These are phyloP conservation scores for Sporothrix inflata DNA, from an alignment of 2,329 filamentous ascomycete genomes.

Conservation along the genomic window DNA sequence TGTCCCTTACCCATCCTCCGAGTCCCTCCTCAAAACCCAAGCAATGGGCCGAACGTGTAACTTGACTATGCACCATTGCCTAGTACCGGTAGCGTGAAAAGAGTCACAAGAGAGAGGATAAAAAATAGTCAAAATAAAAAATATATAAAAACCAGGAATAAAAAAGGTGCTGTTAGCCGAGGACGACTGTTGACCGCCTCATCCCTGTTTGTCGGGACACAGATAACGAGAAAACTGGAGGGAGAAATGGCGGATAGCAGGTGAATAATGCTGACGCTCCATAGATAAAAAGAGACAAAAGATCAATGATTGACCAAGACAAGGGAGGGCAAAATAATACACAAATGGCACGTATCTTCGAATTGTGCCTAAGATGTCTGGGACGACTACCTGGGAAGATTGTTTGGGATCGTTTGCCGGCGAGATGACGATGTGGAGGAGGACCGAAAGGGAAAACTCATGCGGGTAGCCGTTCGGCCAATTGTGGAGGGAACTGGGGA, in stretches of 20 bases:
- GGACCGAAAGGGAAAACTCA: constrained; percentile 9
- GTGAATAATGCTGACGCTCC: neutral
- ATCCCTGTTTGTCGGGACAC: neutral
- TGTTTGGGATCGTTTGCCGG: neutral
- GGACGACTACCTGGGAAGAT: neutral
- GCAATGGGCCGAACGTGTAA: constrained; percentile 4
- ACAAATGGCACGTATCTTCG: neutral
- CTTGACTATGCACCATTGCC: neutral
- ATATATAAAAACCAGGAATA: neutral
- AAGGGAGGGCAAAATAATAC: neutral
- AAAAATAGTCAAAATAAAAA: neutral
- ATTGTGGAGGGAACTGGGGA: constrained; percentile 11
- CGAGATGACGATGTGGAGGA: constrained; percentile 4
- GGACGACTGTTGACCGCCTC: neutral
- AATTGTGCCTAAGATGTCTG: neutral
- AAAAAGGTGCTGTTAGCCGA: neutral
- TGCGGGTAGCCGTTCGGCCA: constrained; percentile 19
- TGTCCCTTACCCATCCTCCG: neutral
- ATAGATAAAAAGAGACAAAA: too few relatives aligned
- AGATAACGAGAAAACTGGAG: neutral
- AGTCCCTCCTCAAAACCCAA: neutral
- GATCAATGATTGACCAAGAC: neutral
- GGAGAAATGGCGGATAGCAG: neutral
- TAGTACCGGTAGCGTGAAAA: neutral
- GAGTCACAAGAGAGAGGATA: neutral